Evolutionary conservation across 768 basidiomycete species (phyloP), one percentile per base, ranked within the genome.

Genomic region (Lanmaoa pseudosensibilis): DNA sequence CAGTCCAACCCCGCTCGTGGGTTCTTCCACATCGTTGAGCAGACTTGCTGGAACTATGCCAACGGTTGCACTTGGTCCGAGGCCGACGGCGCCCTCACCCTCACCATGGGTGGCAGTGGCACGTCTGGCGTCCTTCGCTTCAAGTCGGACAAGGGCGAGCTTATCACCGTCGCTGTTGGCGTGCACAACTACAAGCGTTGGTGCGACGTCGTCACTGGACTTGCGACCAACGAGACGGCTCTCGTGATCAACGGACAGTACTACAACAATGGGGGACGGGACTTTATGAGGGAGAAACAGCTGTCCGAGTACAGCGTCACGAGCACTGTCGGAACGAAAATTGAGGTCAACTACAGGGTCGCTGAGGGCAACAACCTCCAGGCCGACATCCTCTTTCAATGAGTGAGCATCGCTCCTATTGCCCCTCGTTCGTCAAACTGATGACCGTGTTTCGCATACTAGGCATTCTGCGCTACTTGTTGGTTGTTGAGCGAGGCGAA

Each of bases 121-220:
- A 77, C 74, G 0, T 77, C 74, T 15, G 74, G 78, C 11, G 64
- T 65, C 7, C 49, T 79, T 18, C 74, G 73, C 52, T 69, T 77
- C 62, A 32, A 38, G 32, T 58, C 63, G 9, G 65, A 67, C 45
- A 62, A 47, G 9, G 70, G 65, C 53, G 74, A 77, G 52, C 54
- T 45, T 12, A 70, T 74, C 68, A 46, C 75, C 27, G 58, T 74
- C 57, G 66, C 67, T 16, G 38, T 78, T 25, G 77, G 79, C 1
- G 66, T 77, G 27, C 71, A 78, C 67, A 73, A 74, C 66, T 68
- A 72, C 65, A 70, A 69, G 56, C 62, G 69, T 7, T 78, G 78
- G 77, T 64, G 67, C 63, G 75, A 77, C 23, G 68, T 74, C 44
- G 64, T 76, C 50, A 65, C 75, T 4, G 65, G 72, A 48, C 65